A percentile compares a stretch with the other conserved stretches of the same genome.
These are phyloP conservation scores for Suillus occidentalis DNA, from an alignment of 768 basidiomycete species.

Conservation along the genomic window DNA sequence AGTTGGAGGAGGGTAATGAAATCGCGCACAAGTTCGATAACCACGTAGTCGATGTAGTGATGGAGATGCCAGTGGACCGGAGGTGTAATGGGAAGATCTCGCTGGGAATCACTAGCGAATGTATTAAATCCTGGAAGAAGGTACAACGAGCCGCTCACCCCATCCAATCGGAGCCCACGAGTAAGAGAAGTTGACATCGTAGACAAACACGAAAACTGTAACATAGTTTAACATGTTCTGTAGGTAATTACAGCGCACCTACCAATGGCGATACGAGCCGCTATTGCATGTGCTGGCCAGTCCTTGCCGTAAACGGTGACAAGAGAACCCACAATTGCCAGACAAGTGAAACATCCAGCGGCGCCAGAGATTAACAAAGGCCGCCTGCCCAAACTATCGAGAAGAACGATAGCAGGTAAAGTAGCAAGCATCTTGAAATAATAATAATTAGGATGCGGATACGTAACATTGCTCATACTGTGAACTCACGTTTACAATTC, in stretches of 20 bases:
- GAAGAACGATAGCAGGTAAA: slow-evolving; percentile 36
- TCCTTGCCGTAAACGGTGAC: slow-evolving; percentile 29
- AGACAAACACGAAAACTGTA: slow-evolving; percentile 40
- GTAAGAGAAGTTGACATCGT: slow-evolving; percentile 38
- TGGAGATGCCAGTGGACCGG: slow-evolving; percentile 41
- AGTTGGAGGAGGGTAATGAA: not conserved
- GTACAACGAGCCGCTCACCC: slow-evolving; percentile 14
- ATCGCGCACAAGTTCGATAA: slow-evolving; percentile 43
- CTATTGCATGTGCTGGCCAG: slow-evolving; percentile 28
- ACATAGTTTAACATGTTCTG: slow-evolving; percentile 16
- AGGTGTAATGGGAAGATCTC: slow-evolving; percentile 43
- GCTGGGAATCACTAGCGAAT: slow-evolving; percentile 37
- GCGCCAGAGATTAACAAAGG: slow-evolving; percentile 41
- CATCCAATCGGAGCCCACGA: slow-evolving; percentile 35
- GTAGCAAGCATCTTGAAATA: slow-evolving; percentile 33
- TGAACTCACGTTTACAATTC: slow-evolving; percentile 31
- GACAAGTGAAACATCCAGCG: slow-evolving; percentile 30
- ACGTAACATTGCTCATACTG: not conserved
- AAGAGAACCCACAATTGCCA: slow-evolving; percentile 30
- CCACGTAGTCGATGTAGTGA: slow-evolving; percentile 44
- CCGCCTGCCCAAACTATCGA: slow-evolving; percentile 42
- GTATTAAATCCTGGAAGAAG: slow-evolving; percentile 7
- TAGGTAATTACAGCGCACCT: slow-evolving; percentile 22
- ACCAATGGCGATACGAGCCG: slow-evolving; percentile 32
- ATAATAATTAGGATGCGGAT: not conserved